Percentiles rank a stretch among this genome's conserved stretches.
Conservation (phyloP, 2,329 filamentous ascomycete species). For the Penicillium frequentans region DNA sequence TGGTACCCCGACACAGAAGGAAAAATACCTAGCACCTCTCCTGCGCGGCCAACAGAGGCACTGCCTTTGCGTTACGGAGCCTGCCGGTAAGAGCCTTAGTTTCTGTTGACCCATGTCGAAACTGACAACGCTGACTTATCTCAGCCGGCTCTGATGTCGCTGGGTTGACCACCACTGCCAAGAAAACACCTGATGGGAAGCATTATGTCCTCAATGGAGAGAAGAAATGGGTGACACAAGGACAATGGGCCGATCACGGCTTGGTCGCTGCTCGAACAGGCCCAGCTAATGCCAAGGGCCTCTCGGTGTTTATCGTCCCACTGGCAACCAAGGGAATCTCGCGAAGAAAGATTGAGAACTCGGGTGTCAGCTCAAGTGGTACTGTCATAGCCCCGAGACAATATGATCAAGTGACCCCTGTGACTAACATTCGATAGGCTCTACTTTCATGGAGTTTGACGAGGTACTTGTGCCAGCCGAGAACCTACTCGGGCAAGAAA, state of each 20-base stretch:
- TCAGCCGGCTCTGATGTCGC: conserved; percentile 68
- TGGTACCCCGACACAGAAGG: conserved; percentile 15
- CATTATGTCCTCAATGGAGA: conserved; percentile 64
- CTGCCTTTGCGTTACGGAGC: not conserved
- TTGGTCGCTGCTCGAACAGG: conserved; percentile 56
- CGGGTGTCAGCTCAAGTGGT: conserved; percentile 40
- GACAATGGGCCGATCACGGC: conserved; percentile 73
- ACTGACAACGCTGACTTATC: not conserved
- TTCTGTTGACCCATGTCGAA: no score
- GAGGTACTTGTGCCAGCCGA: conserved; percentile 76
- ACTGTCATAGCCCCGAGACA: not conserved
- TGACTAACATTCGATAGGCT: conserved; percentile 66
- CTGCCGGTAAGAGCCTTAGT: not conserved
- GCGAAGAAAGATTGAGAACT: conserved; percentile 15
- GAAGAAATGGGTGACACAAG: conserved; percentile 82
- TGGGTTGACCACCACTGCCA: conserved; percentile 69
- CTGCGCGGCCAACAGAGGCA: conserved; percentile 4
- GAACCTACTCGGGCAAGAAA: conserved; percentile 72
- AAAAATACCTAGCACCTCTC: conserved; percentile 13
- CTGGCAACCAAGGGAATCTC: conserved; percentile 57
- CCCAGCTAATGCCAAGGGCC: conserved; percentile 70
- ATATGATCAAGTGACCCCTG: conserved; percentile 5
- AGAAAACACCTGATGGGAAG: conserved; percentile 68
- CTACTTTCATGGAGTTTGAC: conserved; percentile 74
- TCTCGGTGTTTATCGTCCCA: conserved; percentile 71